Conservation (phyloP, 2,329 filamentous ascomycete species). For the Venturiaceae sp. region DNA sequence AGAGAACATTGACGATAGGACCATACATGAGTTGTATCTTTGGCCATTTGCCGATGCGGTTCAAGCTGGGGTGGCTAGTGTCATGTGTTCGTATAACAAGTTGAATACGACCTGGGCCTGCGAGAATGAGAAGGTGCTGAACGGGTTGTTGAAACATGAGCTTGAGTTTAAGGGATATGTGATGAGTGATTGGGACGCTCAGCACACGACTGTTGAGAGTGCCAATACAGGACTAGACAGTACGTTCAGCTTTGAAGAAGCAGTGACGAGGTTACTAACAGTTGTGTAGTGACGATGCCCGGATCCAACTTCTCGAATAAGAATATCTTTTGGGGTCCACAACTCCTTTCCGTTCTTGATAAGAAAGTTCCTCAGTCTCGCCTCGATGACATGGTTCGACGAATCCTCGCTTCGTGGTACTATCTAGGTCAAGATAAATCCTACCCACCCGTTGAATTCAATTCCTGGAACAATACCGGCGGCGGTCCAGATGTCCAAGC, state of each 20-base stretch:
- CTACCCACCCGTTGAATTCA: constrained; percentile 34
- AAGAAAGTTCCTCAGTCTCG: constrained; percentile 20
- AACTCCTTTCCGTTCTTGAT: constrained; percentile 33
- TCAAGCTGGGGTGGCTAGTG: constrained; percentile 48
- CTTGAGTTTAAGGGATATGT: constrained; percentile 38
- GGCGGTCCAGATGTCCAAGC: constrained; percentile 27
- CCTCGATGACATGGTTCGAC: constrained; percentile 32
- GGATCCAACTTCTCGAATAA: constrained; percentile 10
- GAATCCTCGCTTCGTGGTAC: constrained; percentile 41
- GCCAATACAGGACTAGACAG: constrained; percentile 40
- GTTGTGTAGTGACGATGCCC: constrained; percentile 28
- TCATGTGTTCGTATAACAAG: constrained; percentile 36
- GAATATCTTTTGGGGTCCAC: constrained; percentile 59
- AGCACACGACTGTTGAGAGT: constrained; percentile 33
- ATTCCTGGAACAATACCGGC: constrained; percentile 30
- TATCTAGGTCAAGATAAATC: constrained; percentile 35
- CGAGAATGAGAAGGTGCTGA: constrained; percentile 37
- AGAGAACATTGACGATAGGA: constrained; percentile 60
- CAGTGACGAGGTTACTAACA: no score
- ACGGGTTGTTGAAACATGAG: constrained; percentile 42
- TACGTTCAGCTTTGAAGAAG: no score
- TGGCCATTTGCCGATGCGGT: constrained; percentile 73
- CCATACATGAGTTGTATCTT: constrained; percentile 65
- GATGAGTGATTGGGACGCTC: constrained; percentile 28
- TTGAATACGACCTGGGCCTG: constrained; percentile 42